Percentiles rank a stretch among this genome's conserved stretches.
phyloP scores from a whole-genome alignment of 306 rosid species.

The Lathyrus oleraceus region DNA sequence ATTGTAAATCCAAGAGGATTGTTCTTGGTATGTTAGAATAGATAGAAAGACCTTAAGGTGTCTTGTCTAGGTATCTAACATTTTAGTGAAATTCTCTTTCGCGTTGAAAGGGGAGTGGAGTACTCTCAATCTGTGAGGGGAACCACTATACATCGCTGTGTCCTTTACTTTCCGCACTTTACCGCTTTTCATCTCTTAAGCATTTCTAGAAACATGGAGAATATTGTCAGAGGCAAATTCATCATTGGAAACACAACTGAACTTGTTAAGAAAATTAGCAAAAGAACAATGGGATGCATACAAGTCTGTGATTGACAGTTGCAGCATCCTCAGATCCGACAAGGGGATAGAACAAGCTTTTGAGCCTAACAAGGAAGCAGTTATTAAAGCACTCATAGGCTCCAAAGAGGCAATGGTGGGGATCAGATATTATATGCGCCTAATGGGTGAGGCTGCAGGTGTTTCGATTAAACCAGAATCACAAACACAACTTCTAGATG shows the following conservation, averaged over 20 bases:
- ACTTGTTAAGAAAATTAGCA: slow-evolving; percentile 62
- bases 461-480: slow-evolving; percentile 89
- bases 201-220: slow-evolving; percentile 66
- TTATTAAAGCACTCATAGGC: slow-evolving; percentile 66
- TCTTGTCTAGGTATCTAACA: no score
- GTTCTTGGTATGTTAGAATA: no score
- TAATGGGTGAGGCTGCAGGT: slow-evolving; percentile 88
- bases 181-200: no score
- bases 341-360: slow-evolving; percentile 86
- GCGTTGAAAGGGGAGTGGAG: no score
- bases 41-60: no score
- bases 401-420: slow-evolving; percentile 85
- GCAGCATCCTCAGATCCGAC: slow-evolving; percentile 70
- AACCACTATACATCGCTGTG: no score
- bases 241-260: slow-evolving; percentile 71
- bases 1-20: no score
- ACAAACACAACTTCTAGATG: slow-evolving; percentile 82
- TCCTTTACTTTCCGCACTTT: no score
- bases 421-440: slow-evolving; percentile 77
- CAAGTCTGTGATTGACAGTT: slow-evolving; percentile 53
- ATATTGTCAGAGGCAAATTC: slow-evolving; percentile 79
- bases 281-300: slow-evolving; percentile 84
- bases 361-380: slow-evolving; percentile 56
- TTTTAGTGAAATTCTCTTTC: no score
- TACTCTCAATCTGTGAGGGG: no score